phyloP scores from a whole-genome alignment of 179 eudicot species.

The Spergularia azorica region DNA sequence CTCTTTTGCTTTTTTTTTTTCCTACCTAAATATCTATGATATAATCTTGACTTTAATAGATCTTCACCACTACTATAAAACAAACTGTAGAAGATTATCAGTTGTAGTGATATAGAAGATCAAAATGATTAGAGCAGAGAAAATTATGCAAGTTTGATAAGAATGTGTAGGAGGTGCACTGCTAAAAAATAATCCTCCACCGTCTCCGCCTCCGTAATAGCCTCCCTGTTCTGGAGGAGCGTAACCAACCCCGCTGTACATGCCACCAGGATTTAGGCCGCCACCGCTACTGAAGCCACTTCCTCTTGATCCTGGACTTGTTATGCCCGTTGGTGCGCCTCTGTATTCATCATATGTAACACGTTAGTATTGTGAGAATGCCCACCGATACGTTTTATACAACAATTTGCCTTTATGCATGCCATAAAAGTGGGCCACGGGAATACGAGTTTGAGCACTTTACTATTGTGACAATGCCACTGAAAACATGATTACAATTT shows the following conservation, averaged over 20 bases:
- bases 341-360: slow-evolving; percentile 31
- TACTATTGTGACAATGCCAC: too few species aligned
- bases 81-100: slow-evolving; percentile 14
- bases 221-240: slow-evolving; percentile 33
- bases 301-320: slow-evolving; percentile 35
- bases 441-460: too few species aligned
- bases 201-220: slow-evolving; percentile 51
- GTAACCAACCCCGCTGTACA: slow-evolving; percentile 24
- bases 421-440: not conserved
- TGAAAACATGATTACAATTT: too few species aligned
- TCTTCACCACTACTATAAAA: slow-evolving; percentile 3
- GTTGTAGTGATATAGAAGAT: slow-evolving; percentile 23
- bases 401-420: too few species aligned
- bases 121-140: slow-evolving; percentile 25
- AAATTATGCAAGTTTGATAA: slow-evolving; percentile 22
- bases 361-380: too few species aligned
- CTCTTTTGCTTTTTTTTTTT: not conserved
- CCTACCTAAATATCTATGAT: slow-evolving; percentile 9
- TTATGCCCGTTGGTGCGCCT: slow-evolving; percentile 22
- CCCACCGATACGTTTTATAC: too few species aligned
- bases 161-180: slow-evolving; percentile 34
- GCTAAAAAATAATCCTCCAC: slow-evolving; percentile 56
- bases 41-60: slow-evolving; percentile 16
- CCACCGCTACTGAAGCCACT: slow-evolving; percentile 47
- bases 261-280: slow-evolving; percentile 25